Evolutionary conservation across 1,139 yeast species (phyloP), one percentile per base, ranked within the genome.

Genomic region (Arxiozyma heterogenica): DNA sequence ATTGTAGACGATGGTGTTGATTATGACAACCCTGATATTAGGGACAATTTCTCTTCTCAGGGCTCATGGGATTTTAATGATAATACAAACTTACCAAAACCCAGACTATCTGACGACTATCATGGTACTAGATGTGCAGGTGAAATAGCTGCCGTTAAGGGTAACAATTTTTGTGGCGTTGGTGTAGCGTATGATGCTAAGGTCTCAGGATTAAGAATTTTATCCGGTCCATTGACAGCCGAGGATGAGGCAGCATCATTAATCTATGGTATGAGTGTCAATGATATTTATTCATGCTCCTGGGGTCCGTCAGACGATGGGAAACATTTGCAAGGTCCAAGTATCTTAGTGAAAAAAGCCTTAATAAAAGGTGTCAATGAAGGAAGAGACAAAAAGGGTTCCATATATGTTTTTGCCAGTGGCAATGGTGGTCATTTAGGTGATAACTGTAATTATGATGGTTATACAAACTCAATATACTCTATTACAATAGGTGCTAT

Each of bases 221-320:
- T 94, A 50, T 86, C 95, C 0, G 95, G 88, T 1, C 75, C 78
- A 43, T 80, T 94, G 51, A 82, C 94, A 4, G 76, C 88, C 4
- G 95, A 85, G 53, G 96, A 90, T 58, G 98, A 94, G 70, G 98
- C 98, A 0, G 81, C 86, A 1, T 87, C 98, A 0, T 73, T 94
- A 75, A 77, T 86, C 47, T 86, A 85, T 70, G 94, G 84, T 0
- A 74, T 86, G 63, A 91, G 88, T 57, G 76, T 78, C 12, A 93
- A 93, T 67, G 96, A 91, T 69, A 93, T 94, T 44, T 94, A 89
- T 69, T 88, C 96, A 3, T 94, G 99, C 70, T 89, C 96, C 4
- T 94, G 99, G 99, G 99, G 99, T 1, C 99, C 99, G 1, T 80
- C 91, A 1, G 99, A 94, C 69, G 87, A 91, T 68, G 99, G 98